Percentiles rank a stretch among this genome's conserved stretches.
Evolutionary conservation across 495 filamentous ascomycete species (phyloP).

Genomic region (Margaritispora aquatica): DNA sequence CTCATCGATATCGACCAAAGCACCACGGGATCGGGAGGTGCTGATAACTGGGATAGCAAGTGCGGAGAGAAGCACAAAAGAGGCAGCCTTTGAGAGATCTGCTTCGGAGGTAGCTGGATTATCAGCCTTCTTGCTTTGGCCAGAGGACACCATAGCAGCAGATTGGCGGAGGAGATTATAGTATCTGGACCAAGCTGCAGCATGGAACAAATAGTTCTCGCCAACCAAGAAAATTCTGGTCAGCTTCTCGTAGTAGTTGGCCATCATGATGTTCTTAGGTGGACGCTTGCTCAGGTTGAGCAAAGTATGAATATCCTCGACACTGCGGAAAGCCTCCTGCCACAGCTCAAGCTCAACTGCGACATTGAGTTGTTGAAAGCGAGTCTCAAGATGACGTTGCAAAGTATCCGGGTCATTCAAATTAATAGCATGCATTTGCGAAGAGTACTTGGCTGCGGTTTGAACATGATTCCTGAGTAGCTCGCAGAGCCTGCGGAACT

Average conservation of each 20-base stretch:
- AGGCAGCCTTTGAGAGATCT: conserved; percentile 79
- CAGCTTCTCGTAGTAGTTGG: conserved; percentile 99
- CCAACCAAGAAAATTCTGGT: conserved; percentile 97
- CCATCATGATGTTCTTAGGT: conserved; percentile 99
- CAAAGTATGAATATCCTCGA: conserved; percentile 98
- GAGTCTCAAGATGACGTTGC: conserved; percentile 93
- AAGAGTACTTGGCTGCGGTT: conserved; percentile 97
- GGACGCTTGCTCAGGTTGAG: conserved; percentile 97
- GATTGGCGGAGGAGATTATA: conserved; percentile 94
- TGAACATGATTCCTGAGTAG: conserved; percentile 96
- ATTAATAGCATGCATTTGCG: conserved; percentile 99
- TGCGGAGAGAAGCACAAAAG: conserved; percentile 92
- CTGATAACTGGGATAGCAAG: conserved; percentile 98
- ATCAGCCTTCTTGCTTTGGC: conserved; percentile 85
- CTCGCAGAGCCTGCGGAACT: conserved; percentile 97
- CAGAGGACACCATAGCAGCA: conserved; percentile 73
- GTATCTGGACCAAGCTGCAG: conserved; percentile 93
- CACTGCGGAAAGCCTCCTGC: conserved; percentile 98
- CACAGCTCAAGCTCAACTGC: conserved; percentile 96
- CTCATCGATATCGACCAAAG: conserved; percentile 93
- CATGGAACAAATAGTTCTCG: conserved; percentile 99
- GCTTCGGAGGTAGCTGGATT: conserved; percentile 84
- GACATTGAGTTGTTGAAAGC: conserved; percentile 97
- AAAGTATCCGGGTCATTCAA: conserved; percentile 95
- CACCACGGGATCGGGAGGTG: conserved; percentile 91